Conservation (phyloP, 768 basidiomycete genomes). For the Leccinum disarticulatum region DNA sequence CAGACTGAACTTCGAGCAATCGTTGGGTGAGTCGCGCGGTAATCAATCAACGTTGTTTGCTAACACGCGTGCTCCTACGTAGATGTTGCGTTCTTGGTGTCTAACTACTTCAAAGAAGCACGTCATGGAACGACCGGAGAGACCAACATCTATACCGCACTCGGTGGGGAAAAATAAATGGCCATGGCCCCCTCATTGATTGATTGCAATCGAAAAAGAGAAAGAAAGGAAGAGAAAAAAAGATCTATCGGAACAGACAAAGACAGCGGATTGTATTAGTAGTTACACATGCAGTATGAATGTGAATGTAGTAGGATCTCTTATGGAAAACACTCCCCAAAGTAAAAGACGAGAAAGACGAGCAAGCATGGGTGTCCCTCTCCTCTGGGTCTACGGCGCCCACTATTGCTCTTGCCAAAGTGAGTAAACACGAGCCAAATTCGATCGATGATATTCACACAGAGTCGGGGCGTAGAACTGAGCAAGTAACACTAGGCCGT, state of each 20-base stretch:
- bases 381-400: too few species aligned
- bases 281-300: too few species aligned
- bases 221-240: neutral
- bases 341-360: too few species aligned
- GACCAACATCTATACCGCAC: constrained; percentile 30
- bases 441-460: too few species aligned
- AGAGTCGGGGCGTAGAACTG: too few species aligned
- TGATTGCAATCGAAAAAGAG: neutral
- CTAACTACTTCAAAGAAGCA: constrained; percentile 75
- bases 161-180: constrained; percentile 25
- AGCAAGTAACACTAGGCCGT: too few species aligned
- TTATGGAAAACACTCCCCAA: too few species aligned
- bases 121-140: constrained; percentile 38
- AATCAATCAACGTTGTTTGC: neutral
- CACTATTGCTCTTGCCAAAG: too few species aligned
- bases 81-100: constrained; percentile 87
- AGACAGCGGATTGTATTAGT: too few species aligned
- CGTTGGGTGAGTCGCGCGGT: constrained; percentile 62
- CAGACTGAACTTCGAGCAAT: constrained; percentile 90
- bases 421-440: too few species aligned
- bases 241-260: constrained; percentile 5
- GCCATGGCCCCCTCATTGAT: neutral
- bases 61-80: neutral
- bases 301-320: too few species aligned
- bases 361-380: too few species aligned